Conservation (phyloP, 2,329 filamentous ascomycete species). For the Colletotrichum lentis region DNA sequence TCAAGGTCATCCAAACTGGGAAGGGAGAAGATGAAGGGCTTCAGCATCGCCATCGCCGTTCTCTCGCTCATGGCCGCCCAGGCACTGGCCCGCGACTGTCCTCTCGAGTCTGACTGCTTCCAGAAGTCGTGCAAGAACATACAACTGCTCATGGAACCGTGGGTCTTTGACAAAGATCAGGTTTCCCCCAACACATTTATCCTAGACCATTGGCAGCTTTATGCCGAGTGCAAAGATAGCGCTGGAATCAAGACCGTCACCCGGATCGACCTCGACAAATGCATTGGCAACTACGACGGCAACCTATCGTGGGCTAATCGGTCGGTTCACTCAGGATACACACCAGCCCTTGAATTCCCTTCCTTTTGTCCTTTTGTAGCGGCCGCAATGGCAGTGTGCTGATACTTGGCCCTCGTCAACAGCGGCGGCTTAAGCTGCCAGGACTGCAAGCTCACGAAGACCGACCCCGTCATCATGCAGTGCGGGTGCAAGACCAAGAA, state of each 20-base stretch:
- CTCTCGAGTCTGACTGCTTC: slow-evolving; percentile 10
- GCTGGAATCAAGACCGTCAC: slow-evolving; percentile 7
- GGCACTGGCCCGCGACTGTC: slow-evolving; percentile 3
- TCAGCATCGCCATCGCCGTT: neutral
- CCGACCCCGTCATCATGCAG: slow-evolving; percentile 1
- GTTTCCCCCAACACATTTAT: no score
- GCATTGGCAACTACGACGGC: slow-evolving; percentile 14
- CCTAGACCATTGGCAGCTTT: neutral
- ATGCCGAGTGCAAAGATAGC: slow-evolving; percentile 13
- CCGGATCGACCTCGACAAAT: neutral
- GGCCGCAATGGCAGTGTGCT: neutral
- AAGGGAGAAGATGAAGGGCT: neutral
- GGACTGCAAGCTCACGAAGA: neutral
- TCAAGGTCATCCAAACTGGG: neutral
- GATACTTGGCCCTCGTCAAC: neutral
- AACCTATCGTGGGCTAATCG: neutral
- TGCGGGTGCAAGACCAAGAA: neutral
- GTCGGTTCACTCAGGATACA: neutral
- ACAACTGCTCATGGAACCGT: neutral
- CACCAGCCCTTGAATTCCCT: no score
- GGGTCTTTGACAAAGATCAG: no score
- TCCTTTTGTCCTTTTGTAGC: no score
- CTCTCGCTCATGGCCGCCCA: neutral
- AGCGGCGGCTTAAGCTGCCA: neutral
- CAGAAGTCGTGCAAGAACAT: slow-evolving; percentile 14